Base-by-base conservation (phyloP, 1,284 basidiomycete genomes). In the Austropuccinia psidii region DNA sequence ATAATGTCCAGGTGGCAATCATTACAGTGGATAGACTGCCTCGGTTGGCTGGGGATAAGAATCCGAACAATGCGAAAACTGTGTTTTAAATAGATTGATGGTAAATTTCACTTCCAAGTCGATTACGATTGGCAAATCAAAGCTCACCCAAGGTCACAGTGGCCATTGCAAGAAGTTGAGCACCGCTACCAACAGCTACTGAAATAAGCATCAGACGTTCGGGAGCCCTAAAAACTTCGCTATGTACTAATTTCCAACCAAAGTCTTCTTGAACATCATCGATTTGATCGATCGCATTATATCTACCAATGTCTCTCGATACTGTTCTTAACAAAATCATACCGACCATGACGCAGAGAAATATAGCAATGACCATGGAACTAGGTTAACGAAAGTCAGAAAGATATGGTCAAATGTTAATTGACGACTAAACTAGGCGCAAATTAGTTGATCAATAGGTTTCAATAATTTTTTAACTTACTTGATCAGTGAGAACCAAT, bases 261-360 rank as follows among this genome's bases (percentile, higher is more conserved):
- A 90, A 97, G 79, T 98, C 95, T 82, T 97, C 93, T 82, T 96
- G 93, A 0, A 97, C 90, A 78, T 97, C 93, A 81, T 98, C 91
- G 77, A 88, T 90, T 39, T 95, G 83, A 81, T 97, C 94, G 76
- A 95, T 90, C 8, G 91, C 90, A 79, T 98, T 96, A 83, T 98
- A 98, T n/a, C 93, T 87, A 67, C 87, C 88, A 76, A 98, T 95
- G 83, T 98, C 95, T 79, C 91, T 88, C 45, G 89, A 87, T 54
- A 98, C 89, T 43, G 88, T 93, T 68, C 93, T 87, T 75, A 89
- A 83, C 21, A 98, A 86, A 75, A 98, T 88, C 87, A 94, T 90
- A 55, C 87, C 89, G 45, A 98, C 94, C 91, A 98, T 79, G 55
- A 80, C 75, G 74, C 79, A 79, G 8, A 98, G 86, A 85, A 98